phyloP scores from a whole-genome alignment of 495 filamentous ascomycete species.

The Penicillium bovifimosum region DNA sequence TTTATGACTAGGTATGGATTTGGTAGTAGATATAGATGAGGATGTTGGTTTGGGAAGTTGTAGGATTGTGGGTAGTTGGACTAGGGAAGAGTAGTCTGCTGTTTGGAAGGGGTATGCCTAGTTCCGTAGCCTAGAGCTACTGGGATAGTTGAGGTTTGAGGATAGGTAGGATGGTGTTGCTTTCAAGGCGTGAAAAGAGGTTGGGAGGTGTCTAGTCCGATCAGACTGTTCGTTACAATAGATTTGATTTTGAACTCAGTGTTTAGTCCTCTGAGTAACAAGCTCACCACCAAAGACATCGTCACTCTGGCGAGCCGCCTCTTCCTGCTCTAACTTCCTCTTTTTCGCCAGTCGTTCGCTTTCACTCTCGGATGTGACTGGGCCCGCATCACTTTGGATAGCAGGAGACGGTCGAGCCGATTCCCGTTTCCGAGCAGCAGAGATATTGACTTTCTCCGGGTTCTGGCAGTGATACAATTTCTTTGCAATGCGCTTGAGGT shows the following conservation, averaged over 20 bases:
- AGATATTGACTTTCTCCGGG: slow-evolving; percentile 48
- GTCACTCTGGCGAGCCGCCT: slow-evolving; percentile 12
- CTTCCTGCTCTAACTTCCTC: slow-evolving; percentile 33
- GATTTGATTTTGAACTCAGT: neutral
- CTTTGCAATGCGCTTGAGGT: slow-evolving; percentile 55
- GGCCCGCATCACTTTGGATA: slow-evolving; percentile 17
- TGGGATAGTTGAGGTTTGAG: too few relatives aligned
- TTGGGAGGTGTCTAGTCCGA: neutral
- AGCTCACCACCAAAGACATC: slow-evolving; percentile 42
- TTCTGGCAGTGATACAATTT: slow-evolving; percentile 78
- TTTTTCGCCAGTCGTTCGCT: slow-evolving; percentile 43
- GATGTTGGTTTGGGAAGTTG: neutral
- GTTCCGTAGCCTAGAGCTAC: too few relatives aligned
- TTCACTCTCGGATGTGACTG: slow-evolving; percentile 34
- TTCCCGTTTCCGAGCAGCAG: slow-evolving; percentile 43
- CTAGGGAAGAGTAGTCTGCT: too few relatives aligned
- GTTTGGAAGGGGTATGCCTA: too few relatives aligned
- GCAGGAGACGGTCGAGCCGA: slow-evolving; percentile 17
- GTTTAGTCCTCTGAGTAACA: slow-evolving; percentile 34
- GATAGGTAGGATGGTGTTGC: too few relatives aligned
- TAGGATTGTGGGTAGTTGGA: too few relatives aligned
- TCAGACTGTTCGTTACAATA: neutral
- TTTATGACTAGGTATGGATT: neutral
- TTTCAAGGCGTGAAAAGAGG: too few relatives aligned
- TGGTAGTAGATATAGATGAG: too few relatives aligned